These are phyloP conservation scores for Pilatotrama ljubarskyi DNA, from an alignment of 768 basidiomycete species.

Conservation along the genomic window DNA sequence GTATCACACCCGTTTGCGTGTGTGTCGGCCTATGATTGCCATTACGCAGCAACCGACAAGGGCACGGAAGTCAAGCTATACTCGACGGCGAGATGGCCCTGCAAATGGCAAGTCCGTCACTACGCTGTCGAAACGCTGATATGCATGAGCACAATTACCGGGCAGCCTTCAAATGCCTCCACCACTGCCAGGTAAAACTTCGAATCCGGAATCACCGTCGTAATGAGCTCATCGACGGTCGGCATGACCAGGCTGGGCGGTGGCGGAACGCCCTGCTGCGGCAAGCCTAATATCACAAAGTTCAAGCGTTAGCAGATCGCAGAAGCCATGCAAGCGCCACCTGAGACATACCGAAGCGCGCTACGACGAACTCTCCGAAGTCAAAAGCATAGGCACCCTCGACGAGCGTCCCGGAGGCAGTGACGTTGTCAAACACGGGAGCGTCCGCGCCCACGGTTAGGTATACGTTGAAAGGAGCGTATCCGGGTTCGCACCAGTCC, in stretches of 20 bases:
- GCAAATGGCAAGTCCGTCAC: neutral
- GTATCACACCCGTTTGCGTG: neutral
- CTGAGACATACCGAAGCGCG: slow-evolving; percentile 22
- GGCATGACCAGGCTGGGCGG: slow-evolving; percentile 21
- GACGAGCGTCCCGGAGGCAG: slow-evolving; percentile 16
- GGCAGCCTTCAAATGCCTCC: slow-evolving; percentile 22
- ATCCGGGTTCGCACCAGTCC: slow-evolving; percentile 22
- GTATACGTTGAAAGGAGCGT: slow-evolving; percentile 22
- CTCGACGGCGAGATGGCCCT: slow-evolving; percentile 21
- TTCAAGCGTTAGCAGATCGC: neutral
- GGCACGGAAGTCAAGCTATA: slow-evolving; percentile 19
- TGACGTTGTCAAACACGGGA: slow-evolving; percentile 20
- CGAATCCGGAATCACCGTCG: neutral
- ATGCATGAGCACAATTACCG: slow-evolving; percentile 1
- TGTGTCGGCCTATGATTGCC: neutral
- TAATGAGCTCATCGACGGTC: neutral
- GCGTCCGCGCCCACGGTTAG: slow-evolving; percentile 14
- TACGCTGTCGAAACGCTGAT: neutral
- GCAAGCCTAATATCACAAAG: slow-evolving; percentile 18
- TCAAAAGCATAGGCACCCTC: slow-evolving; percentile 16
- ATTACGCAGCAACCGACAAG: neutral
- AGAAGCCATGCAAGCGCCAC: neutral
- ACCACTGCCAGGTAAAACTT: slow-evolving; percentile 17
- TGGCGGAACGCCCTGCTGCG: slow-evolving; percentile 7
- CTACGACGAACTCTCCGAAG: slow-evolving; percentile 22